These are phyloP conservation scores for Macrocybe sp. DNA, from an alignment of 1,284 basidiomycete species.

Conservation along the genomic window DNA sequence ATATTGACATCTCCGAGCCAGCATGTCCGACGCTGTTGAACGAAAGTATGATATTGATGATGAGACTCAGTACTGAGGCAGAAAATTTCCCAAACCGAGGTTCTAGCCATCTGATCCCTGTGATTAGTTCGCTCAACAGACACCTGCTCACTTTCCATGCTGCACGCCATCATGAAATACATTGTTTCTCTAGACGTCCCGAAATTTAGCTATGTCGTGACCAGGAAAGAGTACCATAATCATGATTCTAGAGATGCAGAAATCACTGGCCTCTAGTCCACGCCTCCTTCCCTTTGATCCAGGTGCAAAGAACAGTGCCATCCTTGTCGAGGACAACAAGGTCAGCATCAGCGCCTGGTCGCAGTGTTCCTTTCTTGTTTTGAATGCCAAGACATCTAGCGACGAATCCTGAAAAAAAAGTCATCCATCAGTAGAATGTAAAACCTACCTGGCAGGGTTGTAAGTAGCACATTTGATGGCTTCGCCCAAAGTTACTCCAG, in stretches of 20 bases:
- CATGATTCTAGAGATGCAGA: not conserved
- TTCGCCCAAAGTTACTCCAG: constrained; percentile 75
- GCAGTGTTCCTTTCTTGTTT: constrained; percentile 72
- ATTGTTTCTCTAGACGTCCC: not conserved
- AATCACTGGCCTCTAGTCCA: constrained; percentile 35
- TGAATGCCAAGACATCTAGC: constrained; percentile 74
- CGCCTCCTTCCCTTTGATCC: constrained; percentile 75
- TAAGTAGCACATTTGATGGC: constrained; percentile 82
- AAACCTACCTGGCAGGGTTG: constrained; percentile 71
- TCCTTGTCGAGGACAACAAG: constrained; percentile 67
- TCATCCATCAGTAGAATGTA: not conserved
- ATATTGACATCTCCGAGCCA: too few species aligned
- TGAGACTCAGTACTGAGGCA: too few species aligned
- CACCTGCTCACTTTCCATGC: not conserved
- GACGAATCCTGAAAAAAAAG: not conserved
- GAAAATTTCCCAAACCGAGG: not conserved
- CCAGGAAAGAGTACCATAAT: not conserved
- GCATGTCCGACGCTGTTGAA: too few species aligned
- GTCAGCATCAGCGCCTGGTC: constrained; percentile 80
- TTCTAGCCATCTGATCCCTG: not conserved
- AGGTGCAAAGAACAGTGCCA: constrained; percentile 71
- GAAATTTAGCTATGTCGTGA: not conserved
- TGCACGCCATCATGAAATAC: constrained; percentile 1
- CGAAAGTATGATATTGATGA: too few species aligned
- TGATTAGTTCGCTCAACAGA: not conserved